Conservation (phyloP, 1,284 basidiomycete species). For the Cryptococcus sp. region DNA sequence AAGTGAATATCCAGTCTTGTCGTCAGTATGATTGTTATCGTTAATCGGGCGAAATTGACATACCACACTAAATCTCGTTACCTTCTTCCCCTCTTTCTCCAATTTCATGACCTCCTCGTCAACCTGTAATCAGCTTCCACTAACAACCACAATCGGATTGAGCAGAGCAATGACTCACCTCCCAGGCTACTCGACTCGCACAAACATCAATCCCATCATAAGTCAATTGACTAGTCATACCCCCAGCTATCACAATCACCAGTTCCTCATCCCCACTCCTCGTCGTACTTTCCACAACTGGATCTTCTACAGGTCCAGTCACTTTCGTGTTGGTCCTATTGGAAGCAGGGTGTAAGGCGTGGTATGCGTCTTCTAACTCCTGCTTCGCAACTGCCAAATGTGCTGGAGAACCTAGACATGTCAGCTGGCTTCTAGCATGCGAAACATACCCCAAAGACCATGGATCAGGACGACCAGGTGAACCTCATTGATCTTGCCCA, state of each 20-base stretch:
- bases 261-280: conserved; percentile 19
- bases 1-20: conserved; percentile 42
- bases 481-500: conserved; percentile 12
- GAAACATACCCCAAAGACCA: conserved; percentile 43
- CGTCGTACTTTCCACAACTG: conserved; percentile 8
- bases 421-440: neutral
- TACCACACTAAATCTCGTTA: conserved; percentile 39
- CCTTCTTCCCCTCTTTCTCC: conserved; percentile 25
- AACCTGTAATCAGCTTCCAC: conserved; percentile 20
- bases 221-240: conserved; percentile 39
- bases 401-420: conserved; percentile 27
- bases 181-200: conserved; percentile 42
- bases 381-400: conserved; percentile 37
- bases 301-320: conserved; percentile 18
- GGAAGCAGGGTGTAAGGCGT: neutral
- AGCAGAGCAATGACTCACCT: conserved; percentile 20
- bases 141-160: neutral
- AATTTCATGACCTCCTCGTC: conserved; percentile 33
- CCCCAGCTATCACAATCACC: conserved; percentile 40
- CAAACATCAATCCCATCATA: conserved; percentile 47
- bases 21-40: neutral
- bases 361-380: conserved; percentile 27
- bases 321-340: conserved; percentile 3
- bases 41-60: conserved; percentile 3
- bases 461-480: conserved; percentile 47